Conservation (phyloP, 2,329 filamentous ascomycete species). For the Clonostachys rosea region DNA sequence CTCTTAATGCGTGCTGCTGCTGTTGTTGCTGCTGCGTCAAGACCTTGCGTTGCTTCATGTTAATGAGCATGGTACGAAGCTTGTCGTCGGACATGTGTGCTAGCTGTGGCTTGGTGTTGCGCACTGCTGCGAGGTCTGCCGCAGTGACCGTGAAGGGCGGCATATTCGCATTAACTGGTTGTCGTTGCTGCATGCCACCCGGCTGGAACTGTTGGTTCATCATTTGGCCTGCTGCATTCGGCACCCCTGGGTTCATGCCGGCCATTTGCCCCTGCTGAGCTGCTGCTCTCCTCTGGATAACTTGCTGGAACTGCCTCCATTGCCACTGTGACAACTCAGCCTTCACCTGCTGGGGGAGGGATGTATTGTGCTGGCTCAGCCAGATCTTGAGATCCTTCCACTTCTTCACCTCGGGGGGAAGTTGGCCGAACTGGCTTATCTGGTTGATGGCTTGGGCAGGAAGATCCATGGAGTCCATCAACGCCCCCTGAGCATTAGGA, state of each 20-base stretch:
- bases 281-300: conserved; percentile 17
- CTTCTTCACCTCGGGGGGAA: conserved; percentile 40
- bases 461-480: conserved; percentile 45
- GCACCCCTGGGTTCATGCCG: neutral
- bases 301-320: conserved; percentile 29
- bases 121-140: conserved; percentile 23
- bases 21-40: conserved; percentile 11
- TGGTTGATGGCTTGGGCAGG: conserved; percentile 21
- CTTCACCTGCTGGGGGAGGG: conserved; percentile 19
- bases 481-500: conserved; percentile 22
- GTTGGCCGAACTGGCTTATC: conserved; percentile 16
- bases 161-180: conserved; percentile 19
- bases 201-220: neutral
- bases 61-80: conserved; percentile 19
- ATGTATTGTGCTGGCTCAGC: conserved; percentile 28
- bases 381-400: conserved; percentile 42
- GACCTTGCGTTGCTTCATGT: conserved; percentile 19
- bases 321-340: conserved; percentile 26
- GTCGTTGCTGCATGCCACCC: conserved; percentile 14
- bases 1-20: conserved; percentile 20
- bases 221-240: conserved; percentile 8
- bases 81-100: conserved; percentile 24
- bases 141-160: conserved; percentile 16
- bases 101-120: conserved; percentile 14
- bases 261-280: conserved; percentile 9